Evolutionary conservation across 2,329 filamentous ascomycete genomes (phyloP).

Genomic region (Fusarium tjaetaba): DNA sequence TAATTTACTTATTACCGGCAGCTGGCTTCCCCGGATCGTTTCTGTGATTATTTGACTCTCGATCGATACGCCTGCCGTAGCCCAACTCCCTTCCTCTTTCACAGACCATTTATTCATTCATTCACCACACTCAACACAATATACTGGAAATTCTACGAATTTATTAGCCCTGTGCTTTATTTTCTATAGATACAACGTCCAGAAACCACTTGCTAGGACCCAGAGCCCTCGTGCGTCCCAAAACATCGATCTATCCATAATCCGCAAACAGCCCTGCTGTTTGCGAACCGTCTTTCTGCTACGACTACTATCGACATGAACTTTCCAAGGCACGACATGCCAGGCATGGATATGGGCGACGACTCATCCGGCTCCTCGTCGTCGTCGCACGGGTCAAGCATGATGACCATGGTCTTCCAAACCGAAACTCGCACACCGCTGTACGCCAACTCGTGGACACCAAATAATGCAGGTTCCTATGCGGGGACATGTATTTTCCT

Average conservation of each 20-base stretch:
- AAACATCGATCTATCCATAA: background rate
- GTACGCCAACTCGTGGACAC: conserved; percentile 77
- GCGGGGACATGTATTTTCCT: conserved; percentile 94
- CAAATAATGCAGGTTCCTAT: conserved; percentile 74
- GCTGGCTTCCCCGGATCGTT: background rate
- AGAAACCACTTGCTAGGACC: background rate
- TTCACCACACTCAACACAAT: background rate
- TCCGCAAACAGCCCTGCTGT: background rate
- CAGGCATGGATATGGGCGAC: conserved; percentile 35
- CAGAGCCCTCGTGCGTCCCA: background rate
- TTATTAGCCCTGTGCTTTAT: background rate
- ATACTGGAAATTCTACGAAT: background rate
- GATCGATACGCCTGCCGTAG: background rate
- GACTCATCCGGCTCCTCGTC: conserved; percentile 24
- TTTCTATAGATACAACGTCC: background rate
- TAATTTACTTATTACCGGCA: background rate
- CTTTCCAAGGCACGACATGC: conserved; percentile 41
- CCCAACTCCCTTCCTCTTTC: background rate
- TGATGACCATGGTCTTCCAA: conserved; percentile 70
- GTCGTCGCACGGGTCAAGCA: conserved; percentile 22
- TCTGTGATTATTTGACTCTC: background rate
- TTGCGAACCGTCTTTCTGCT: background rate
- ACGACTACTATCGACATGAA: conserved; percentile 22
- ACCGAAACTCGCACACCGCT: conserved; percentile 60
- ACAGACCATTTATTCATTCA: background rate